phyloP scores from a whole-genome alignment of 2,329 filamentous ascomycete species.

The Xylariaceae sp. region DNA sequence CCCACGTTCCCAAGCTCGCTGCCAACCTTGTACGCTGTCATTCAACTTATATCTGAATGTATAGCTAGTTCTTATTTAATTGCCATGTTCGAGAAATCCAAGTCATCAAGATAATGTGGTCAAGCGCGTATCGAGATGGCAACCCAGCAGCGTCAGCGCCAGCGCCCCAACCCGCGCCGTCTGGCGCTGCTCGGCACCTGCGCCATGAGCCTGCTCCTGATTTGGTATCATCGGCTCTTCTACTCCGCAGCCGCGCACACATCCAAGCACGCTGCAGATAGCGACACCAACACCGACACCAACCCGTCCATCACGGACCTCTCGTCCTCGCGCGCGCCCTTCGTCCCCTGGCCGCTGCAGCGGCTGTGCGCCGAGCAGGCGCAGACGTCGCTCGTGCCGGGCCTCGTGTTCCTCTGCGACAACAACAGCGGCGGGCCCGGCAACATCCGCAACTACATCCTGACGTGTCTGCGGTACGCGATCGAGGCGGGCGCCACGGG shows the following conservation, averaged over 20 bases:
- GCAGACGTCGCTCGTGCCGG: slow-evolving; percentile 41
- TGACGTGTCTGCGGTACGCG: slow-evolving; percentile 56
- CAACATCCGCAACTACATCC: slow-evolving; percentile 56
- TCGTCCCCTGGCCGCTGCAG: slow-evolving; percentile 51
- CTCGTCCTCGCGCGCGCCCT: slow-evolving; percentile 46
- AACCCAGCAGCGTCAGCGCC: no score
- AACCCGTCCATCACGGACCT: slow-evolving; percentile 37
- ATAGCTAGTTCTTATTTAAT: neutral
- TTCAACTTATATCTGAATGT: neutral
- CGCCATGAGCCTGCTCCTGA: neutral
- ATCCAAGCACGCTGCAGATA: no score
- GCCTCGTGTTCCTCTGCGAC: slow-evolving; percentile 53
- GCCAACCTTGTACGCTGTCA: no score
- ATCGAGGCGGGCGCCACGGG: slow-evolving; percentile 53
- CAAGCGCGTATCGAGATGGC: slow-evolving; percentile 5
- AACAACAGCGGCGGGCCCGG: slow-evolving; percentile 57
- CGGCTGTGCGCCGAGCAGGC: slow-evolving; percentile 49
- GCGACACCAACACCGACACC: neutral
- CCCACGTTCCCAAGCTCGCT: neutral
- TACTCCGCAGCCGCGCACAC: neutral
- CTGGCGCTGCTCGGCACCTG: neutral
- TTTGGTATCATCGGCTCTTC: slow-evolving; percentile 19
- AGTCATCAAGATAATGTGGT: neutral
- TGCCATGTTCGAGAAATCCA: neutral
- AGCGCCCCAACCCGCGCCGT: slow-evolving; percentile 11